These are phyloP conservation scores for Drechmeria coniospora DNA, from an alignment of 2,329 filamentous ascomycete species.

Conservation along the genomic window DNA sequence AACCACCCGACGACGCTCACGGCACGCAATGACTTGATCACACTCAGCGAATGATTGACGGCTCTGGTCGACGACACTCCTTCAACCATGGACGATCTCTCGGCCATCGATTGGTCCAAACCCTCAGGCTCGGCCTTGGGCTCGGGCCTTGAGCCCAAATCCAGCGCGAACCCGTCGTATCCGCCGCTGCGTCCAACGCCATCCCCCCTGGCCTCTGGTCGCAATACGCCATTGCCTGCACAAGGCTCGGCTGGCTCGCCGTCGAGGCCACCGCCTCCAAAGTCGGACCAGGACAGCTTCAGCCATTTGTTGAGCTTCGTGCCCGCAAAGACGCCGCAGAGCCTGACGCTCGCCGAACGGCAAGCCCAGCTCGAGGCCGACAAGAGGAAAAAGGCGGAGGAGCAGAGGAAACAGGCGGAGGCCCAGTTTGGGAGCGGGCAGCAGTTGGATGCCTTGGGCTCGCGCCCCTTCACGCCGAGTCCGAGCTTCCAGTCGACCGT, in stretches of 20 bases:
- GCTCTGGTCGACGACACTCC: slow-evolving; percentile 8
- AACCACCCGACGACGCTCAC: slow-evolving; percentile 3
- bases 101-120: slow-evolving; percentile 44
- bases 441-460: slow-evolving; percentile 62
- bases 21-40: slow-evolving; percentile 8
- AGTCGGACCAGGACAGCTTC: slow-evolving; percentile 55
- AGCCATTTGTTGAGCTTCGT: slow-evolving; percentile 55
- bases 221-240: slow-evolving; percentile 38
- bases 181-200: slow-evolving; percentile 38
- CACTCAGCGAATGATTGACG: slow-evolving; percentile 11
- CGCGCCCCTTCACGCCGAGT: slow-evolving; percentile 27
- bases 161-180: slow-evolving; percentile 29
- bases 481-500: slow-evolving; percentile 11
- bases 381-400: slow-evolving; percentile 58
- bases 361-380: slow-evolving; percentile 51
- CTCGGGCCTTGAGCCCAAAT: too few relatives aligned
- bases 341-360: slow-evolving; percentile 63
- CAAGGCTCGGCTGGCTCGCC: slow-evolving; percentile 27
- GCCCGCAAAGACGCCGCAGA: slow-evolving; percentile 44
- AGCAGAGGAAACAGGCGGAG: slow-evolving; percentile 55
- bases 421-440: slow-evolving; percentile 61
- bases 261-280: slow-evolving; percentile 30
- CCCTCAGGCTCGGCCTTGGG: too few relatives aligned
- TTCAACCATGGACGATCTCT: slow-evolving; percentile 44
- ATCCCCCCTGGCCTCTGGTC: slow-evolving; percentile 38